Evolutionary conservation across 495 filamentous ascomycete species (phyloP).

Genomic region (Aspergillus sparsus): DNA sequence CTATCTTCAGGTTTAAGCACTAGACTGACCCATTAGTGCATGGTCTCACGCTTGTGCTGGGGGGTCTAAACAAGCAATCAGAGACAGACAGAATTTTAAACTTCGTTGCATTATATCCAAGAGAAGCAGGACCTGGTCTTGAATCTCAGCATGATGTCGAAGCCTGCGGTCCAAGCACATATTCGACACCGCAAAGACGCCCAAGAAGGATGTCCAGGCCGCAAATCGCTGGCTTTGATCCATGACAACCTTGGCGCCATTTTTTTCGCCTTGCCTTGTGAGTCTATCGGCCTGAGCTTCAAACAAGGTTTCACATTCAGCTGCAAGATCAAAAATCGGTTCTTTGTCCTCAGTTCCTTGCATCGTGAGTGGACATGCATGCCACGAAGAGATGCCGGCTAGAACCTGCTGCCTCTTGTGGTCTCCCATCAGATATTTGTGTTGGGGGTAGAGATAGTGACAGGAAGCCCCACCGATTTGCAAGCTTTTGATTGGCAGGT

Average conservation of each 20-base stretch:
- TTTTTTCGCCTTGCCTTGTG: not conserved
- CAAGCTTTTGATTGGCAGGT: too few species aligned
- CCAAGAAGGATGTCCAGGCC: conserved; percentile 8
- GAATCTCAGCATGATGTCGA: conserved; percentile 6
- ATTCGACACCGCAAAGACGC: conserved; percentile 11
- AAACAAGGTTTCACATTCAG: conserved; percentile 6
- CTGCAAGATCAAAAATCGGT: conserved; percentile 8
- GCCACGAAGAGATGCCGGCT: not conserved
- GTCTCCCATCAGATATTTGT: not conserved
- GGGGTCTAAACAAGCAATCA: too few species aligned
- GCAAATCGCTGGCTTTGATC: conserved; percentile 10
- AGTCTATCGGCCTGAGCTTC: not conserved
- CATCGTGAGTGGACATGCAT: not conserved
- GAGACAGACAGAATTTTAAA: not conserved
- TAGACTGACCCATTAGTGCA: too few species aligned
- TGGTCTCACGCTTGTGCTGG: too few species aligned
- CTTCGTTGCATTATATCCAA: conserved; percentile 10
- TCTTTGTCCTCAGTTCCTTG: not conserved
- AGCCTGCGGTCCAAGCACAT: conserved; percentile 9
- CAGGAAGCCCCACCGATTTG: too few species aligned
- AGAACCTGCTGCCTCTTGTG: not conserved
- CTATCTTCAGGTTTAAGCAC: not conserved
- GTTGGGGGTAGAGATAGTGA: too few species aligned
- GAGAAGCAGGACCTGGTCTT: conserved; percentile 13
- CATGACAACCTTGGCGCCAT: not conserved